These are phyloP conservation scores for Jatropha podagrica DNA, from an alignment of 441 rosid genomes.

Conservation along the genomic window DNA sequence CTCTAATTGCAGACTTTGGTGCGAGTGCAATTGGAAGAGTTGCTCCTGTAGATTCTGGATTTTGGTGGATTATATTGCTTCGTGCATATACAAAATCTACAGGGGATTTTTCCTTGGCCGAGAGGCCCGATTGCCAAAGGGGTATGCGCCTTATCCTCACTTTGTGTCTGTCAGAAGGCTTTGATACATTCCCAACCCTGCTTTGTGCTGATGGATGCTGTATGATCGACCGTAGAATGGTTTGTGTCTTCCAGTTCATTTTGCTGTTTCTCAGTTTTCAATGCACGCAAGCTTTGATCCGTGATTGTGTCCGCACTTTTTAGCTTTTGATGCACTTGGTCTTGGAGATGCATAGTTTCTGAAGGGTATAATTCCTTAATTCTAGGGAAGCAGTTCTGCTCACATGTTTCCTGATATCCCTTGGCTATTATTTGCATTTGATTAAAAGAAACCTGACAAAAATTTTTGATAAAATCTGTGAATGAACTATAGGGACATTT, in stretches of 20 bases:
- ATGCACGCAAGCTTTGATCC: not conserved
- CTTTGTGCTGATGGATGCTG: constrained; percentile 88
- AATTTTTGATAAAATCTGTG: too few species aligned
- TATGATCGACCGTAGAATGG: constrained; percentile 92
- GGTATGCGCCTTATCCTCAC: constrained; percentile 77
- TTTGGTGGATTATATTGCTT: constrained; percentile 92
- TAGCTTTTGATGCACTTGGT: not conserved
- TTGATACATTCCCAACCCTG: constrained; percentile 80
- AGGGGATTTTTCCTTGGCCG: constrained; percentile 67
- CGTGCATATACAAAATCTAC: constrained; percentile 89
- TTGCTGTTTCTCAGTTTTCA: not conserved
- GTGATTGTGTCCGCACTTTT: not conserved
- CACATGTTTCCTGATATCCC: too few species aligned
- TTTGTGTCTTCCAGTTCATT: constrained; percentile 30
- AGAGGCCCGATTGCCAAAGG: constrained; percentile 74
- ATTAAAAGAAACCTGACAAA: too few species aligned
- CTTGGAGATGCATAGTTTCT: too few species aligned
- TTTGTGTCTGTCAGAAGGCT: constrained; percentile 76
- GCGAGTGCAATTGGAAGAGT: constrained; percentile 91
- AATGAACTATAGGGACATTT: too few species aligned
- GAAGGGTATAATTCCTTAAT: too few species aligned
- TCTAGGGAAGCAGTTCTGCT: too few species aligned
- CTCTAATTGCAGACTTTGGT: constrained; percentile 76
- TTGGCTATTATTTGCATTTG: too few species aligned
- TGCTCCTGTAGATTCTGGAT: constrained; percentile 87